These are phyloP conservation scores for Fraxinus anomala DNA, from an alignment of 257 asterid species.

Conservation along the genomic window DNA sequence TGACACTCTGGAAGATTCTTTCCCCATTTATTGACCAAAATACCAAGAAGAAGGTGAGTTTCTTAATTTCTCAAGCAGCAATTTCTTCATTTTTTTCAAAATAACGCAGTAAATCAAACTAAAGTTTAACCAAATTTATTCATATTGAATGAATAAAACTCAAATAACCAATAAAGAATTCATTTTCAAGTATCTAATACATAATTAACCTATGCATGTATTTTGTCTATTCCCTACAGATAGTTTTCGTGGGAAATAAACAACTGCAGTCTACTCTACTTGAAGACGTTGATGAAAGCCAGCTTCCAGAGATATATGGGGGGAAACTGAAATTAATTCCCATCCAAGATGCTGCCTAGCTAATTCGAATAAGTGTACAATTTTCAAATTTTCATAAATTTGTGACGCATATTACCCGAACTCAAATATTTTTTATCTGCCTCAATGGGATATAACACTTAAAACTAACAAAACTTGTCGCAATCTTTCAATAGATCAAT, in stretches of 20 bases:
- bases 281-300: slow-evolving; percentile 69
- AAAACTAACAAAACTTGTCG: background rate
- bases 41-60: slow-evolving; percentile 69
- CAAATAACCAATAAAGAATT: no score
- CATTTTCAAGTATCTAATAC: background rate
- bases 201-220: background rate
- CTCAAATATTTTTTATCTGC: no score
- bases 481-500: background rate
- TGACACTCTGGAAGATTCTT: slow-evolving; percentile 67
- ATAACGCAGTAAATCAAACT: no score
- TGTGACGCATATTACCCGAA: no score
- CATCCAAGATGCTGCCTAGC: slow-evolving; percentile 47
- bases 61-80: background rate
- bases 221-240: slow-evolving; percentile 34
- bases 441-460: no score
- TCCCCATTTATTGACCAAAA: slow-evolving; percentile 75
- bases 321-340: slow-evolving; percentile 78
- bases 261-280: slow-evolving; percentile 48
- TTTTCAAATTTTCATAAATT: no score
- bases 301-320: slow-evolving; percentile 79
- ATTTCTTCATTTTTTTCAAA: background rate
- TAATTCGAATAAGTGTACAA: background rate
- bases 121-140: no score
- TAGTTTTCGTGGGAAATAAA: slow-evolving; percentile 69
- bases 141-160: no score